These are phyloP conservation scores for Simmondsia chinensis DNA, from an alignment of 148 eudicot species.

Conservation along the genomic window DNA sequence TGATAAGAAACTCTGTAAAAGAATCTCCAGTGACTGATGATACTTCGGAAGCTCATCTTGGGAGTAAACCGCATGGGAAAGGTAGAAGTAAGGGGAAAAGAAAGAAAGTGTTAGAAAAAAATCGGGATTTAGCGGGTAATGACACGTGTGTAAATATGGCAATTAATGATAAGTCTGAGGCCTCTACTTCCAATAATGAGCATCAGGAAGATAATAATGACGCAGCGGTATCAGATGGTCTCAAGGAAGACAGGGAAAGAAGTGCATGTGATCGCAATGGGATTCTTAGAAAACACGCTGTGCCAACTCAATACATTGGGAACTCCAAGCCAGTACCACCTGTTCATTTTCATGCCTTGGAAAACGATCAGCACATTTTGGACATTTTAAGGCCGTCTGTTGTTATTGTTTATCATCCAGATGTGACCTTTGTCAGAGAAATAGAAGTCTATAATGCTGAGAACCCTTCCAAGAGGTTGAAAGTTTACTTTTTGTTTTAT, in stretches of 20 bases:
- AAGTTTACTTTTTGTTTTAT: constrained; percentile 90
- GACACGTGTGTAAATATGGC: constrained; percentile 17
- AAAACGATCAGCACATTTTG: constrained; percentile 57
- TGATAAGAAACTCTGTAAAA: constrained; percentile 40
- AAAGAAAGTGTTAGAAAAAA: constrained; percentile 18
- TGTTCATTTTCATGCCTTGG: constrained; percentile 78
- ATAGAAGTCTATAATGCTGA: constrained; percentile 89
- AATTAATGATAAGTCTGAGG: constrained; percentile 18
- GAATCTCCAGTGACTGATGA: constrained; percentile 31
- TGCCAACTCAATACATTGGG: constrained; percentile 11
- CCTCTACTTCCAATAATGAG: constrained; percentile 15
- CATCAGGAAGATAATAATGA: constrained; percentile 13
- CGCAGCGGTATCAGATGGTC: constrained; percentile 9
- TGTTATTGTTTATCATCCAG: constrained; percentile 84
- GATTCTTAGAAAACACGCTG: constrained; percentile 42
- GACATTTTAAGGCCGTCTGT: constrained; percentile 77
- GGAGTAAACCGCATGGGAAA: constrained; percentile 19
- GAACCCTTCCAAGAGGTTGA: constrained; percentile 64
- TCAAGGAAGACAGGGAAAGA: constrained; percentile 10
- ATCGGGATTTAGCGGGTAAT: constrained; percentile 14
- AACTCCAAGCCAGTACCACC: constrained; percentile 47
- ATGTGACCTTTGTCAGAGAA: constrained; percentile 89
- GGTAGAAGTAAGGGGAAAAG: constrained; percentile 34
- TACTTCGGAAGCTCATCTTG: constrained; percentile 18
- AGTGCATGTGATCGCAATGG: constrained; percentile 16